A percentile compares a stretch with the other conserved stretches of the same genome.
Evolutionary conservation across 768 basidiomycete species (phyloP).

Genomic region (Auricularia sp.): DNA sequence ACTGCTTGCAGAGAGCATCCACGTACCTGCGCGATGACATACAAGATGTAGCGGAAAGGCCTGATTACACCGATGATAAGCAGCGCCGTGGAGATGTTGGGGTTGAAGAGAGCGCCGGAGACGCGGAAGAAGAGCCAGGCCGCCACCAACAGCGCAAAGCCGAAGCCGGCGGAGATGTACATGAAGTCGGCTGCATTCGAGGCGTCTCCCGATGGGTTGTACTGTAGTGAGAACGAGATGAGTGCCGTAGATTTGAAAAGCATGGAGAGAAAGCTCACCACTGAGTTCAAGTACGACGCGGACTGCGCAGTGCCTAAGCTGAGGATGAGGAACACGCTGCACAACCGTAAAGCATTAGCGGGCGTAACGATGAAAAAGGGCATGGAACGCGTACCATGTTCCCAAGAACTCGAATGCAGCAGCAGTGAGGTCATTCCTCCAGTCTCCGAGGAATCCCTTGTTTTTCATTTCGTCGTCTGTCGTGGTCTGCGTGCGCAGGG

Average conservation of each 20-base stretch:
- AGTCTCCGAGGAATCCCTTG: not conserved
- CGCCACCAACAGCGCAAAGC: slow-evolving; percentile 49
- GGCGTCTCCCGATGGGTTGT: not conserved
- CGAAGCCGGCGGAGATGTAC: slow-evolving; percentile 13
- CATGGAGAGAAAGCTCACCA: not conserved
- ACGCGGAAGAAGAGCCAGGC: slow-evolving; percentile 60
- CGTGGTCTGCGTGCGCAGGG: not conserved
- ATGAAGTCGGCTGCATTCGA: not conserved
- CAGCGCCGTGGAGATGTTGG: slow-evolving; percentile 49
- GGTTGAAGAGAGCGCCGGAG: slow-evolving; percentile 59
- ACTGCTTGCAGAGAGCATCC: not conserved
- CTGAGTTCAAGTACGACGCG: not conserved
- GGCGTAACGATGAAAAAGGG: not conserved
- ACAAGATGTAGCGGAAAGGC: slow-evolving; percentile 47
- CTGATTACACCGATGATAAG: slow-evolving; percentile 46
- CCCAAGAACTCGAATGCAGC: not conserved
- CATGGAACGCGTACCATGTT: not conserved
- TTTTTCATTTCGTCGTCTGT: not conserved
- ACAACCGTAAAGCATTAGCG: not conserved
- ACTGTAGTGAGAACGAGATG: not conserved
- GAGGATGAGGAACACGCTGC: not conserved
- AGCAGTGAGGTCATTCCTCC: not conserved
- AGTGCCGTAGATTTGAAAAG: not conserved
- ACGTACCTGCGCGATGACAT: slow-evolving; percentile 42
- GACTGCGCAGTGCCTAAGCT: not conserved